Conservation (phyloP, 2,329 filamentous ascomycete genomes). For the Cytospora paraplurivora region DNA sequence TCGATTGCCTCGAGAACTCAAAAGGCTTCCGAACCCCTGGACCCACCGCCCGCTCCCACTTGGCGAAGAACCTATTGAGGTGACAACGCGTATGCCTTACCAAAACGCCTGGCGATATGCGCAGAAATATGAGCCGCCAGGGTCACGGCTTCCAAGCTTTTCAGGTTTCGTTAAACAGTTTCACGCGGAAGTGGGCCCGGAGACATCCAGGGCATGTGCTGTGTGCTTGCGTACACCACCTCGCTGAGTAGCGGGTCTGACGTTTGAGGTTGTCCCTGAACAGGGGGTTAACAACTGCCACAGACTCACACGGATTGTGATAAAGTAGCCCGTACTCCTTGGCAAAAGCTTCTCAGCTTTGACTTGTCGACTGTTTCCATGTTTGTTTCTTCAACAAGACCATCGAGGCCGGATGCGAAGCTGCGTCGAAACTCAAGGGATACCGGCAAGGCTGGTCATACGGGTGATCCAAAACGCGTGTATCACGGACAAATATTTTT, state of each 20-base stretch:
- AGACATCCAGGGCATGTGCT: no score
- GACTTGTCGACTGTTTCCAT: conserved; percentile 16
- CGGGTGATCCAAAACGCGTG: neutral
- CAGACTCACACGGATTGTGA: neutral
- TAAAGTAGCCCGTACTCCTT: conserved; percentile 9
- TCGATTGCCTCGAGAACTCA: conserved; percentile 5
- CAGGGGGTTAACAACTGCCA: conserved; percentile 8
- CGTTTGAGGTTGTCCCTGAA: conserved; percentile 23
- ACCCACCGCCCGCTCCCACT: neutral
- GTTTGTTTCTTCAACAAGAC: conserved; percentile 4
- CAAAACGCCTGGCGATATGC: conserved; percentile 22
- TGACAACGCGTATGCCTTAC: conserved; percentile 22
- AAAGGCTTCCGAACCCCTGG: conserved; percentile 2
- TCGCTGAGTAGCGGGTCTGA: conserved; percentile 13
- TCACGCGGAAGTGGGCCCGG: conserved; percentile 4
- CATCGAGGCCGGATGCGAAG: neutral
- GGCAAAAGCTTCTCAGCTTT: conserved; percentile 9
- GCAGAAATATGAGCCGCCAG: conserved; percentile 3
- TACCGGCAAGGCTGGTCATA: no score
- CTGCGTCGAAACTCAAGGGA: neutral
- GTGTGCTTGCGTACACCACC: conserved; percentile 8
- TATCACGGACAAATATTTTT: neutral
- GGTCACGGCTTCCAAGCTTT: neutral
- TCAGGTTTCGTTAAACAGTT: neutral
- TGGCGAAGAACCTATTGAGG: conserved; percentile 6